Base-by-base conservation (phyloP, 148 eudicot genomes). In the Camellia lanceoleosa region DNA sequence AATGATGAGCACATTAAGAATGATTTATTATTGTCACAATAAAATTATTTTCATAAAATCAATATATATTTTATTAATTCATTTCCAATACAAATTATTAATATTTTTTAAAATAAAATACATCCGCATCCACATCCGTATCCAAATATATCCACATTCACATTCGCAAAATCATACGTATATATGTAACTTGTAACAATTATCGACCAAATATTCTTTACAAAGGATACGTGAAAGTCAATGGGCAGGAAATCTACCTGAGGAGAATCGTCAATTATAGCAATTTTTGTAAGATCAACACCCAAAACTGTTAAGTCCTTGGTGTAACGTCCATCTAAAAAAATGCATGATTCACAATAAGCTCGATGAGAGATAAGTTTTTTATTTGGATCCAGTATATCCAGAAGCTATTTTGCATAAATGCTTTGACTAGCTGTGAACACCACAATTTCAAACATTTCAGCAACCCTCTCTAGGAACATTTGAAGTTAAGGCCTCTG, bases 381-480 rank as follows among this genome's bases (percentile, higher is more conserved):
- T 80, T 92, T 89, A 74, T 90, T 89, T 62, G 98, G 98, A 87
- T 96, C 99, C 84, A 96, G 76, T 76, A 91, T 91, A 83, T 96
- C 93, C 56, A 96, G 81, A 78, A 96, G 97, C 70, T 94, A 93
- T 68, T 89, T 85, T 5, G 99, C 99, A 74, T 96, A 96, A 71
- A 94, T 89, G 89, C 98, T 92, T 84, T 92, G 97, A 86, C 99
- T 96, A 81, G 99, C 99, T 54, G 99, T 96, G 84, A 96, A 96
- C 67, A 96, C 84, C 80, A 96, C 87, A 75, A 94, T 77, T 79
- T 96, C 91, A 90, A 96, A 96, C 97, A 96, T 90, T 76, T 94
- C 93, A 30, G 98, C 91, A 49, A 96, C 97, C 84, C 83, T 92
- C 85, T 89, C 89, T 78, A 96, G 81, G 81, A 96, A 96, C 74